A percentile compares a stretch with the other conserved stretches of the same genome.
phyloP scores from a whole-genome alignment of 106 monocot genomes.

The Chionographis japonica region DNA sequence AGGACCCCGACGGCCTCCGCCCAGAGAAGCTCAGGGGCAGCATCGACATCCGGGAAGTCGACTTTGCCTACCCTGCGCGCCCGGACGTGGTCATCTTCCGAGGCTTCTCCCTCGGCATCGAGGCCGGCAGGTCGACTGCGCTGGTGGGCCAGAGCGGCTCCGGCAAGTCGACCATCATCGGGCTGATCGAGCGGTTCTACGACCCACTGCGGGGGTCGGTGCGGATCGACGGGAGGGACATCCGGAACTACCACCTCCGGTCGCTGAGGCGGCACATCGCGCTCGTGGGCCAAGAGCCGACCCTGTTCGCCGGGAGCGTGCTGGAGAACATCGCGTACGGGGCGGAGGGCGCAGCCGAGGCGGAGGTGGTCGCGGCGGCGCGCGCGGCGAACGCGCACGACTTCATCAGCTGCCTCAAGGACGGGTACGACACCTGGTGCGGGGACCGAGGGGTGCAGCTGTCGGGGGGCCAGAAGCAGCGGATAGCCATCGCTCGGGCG shows the following conservation, averaged over 20 bases:
- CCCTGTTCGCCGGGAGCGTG: slow-evolving; percentile 39
- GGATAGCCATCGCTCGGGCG: slow-evolving; percentile 56
- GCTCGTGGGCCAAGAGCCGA: slow-evolving; percentile 59
- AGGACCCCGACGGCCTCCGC: slow-evolving; percentile 29
- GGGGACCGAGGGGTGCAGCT: slow-evolving; percentile 56
- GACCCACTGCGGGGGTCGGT: slow-evolving; percentile 42
- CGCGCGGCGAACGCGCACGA: slow-evolving; percentile 49
- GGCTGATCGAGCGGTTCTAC: slow-evolving; percentile 63
- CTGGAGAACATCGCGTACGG: slow-evolving; percentile 55
- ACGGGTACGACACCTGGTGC: slow-evolving; percentile 53
- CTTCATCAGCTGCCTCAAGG: slow-evolving; percentile 43
- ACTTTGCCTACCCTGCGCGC: slow-evolving; percentile 52
- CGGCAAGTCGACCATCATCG: slow-evolving; percentile 59
- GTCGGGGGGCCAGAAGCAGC: slow-evolving; percentile 66
- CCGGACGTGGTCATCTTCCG: slow-evolving; percentile 34
- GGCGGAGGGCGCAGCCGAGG: slow-evolving; percentile 20
- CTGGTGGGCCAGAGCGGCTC: slow-evolving; percentile 65
- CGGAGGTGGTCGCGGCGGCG: slow-evolving; percentile 44
- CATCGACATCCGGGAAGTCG: slow-evolving; percentile 30
- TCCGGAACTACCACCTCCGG: slow-evolving; percentile 41
- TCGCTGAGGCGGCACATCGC: slow-evolving; percentile 43
- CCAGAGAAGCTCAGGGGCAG: slow-evolving; percentile 33
- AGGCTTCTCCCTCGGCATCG: slow-evolving; percentile 33
- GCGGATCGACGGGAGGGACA: slow-evolving; percentile 45
- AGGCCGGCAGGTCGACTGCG: slow-evolving; percentile 49